Conservation (phyloP, 139 green algal genomes). For the Haematococcus sp. region DNA sequence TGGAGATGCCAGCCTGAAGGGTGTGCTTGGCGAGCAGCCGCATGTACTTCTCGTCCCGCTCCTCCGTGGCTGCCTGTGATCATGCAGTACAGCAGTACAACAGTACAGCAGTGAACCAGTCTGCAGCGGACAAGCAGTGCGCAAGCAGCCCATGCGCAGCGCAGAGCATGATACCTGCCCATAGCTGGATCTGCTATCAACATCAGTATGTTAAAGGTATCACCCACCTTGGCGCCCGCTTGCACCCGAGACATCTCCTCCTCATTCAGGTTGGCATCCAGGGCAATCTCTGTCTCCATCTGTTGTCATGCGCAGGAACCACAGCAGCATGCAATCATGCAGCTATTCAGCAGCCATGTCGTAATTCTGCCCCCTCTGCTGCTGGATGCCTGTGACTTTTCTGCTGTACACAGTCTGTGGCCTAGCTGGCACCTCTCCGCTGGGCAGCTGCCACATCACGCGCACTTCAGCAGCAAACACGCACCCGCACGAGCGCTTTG, state of each 20-base stretch:
- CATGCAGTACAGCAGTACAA: neutral
- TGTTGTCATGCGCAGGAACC: too few relatives aligned
- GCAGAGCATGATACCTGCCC: neutral
- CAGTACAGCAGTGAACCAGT: neutral
- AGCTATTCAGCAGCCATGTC: too few relatives aligned
- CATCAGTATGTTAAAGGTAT: too few relatives aligned
- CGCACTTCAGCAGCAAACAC: too few relatives aligned
- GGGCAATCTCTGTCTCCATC: conserved; percentile 13
- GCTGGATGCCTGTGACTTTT: too few relatives aligned
- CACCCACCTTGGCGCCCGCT: neutral
- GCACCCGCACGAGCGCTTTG: conserved; percentile 7
- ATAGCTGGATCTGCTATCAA: too few relatives aligned
- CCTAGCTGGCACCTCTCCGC: too few relatives aligned
- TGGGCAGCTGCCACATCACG: too few relatives aligned
- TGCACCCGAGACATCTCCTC: conserved; percentile 30
- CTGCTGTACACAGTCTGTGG: too few relatives aligned
- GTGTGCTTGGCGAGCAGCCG: conserved; percentile 40
- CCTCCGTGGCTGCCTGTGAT: conserved; percentile 9
- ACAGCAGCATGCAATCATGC: too few relatives aligned
- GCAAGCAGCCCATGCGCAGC: neutral
- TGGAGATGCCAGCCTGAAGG: conserved; percentile 20
- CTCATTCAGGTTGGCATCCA: conserved; percentile 34
- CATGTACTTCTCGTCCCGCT: conserved; percentile 34
- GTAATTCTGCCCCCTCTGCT: too few relatives aligned
- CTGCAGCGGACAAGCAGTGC: too few relatives aligned